A percentile compares a stretch with the other conserved stretches of the same genome.
Conservation (phyloP, 2,329 filamentous ascomycete genomes). For the Penicillium corylophilum region DNA sequence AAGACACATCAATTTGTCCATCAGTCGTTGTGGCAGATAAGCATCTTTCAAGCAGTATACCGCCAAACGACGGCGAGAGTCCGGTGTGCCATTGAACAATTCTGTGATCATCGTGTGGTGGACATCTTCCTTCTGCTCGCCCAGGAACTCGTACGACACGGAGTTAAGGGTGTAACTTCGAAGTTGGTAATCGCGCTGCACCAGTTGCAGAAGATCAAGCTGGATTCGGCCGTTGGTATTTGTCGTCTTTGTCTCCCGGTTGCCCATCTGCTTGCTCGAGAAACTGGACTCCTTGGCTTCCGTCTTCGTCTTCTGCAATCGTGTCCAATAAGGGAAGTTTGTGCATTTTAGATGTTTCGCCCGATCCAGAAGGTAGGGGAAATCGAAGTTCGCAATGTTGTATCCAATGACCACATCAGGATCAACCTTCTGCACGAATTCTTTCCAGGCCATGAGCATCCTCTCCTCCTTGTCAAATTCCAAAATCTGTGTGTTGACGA, state of each 20-base stretch:
- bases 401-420: slow-evolving; percentile 98
- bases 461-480: slow-evolving; percentile 78
- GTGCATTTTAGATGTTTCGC: slow-evolving; percentile 78
- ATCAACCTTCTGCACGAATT: slow-evolving; percentile 86
- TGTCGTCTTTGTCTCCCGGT: slow-evolving; percentile 87
- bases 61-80: slow-evolving; percentile 84
- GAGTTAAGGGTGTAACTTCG: slow-evolving; percentile 97
- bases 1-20: slow-evolving; percentile 98
- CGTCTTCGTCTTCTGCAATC: slow-evolving; percentile 70
- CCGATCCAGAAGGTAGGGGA: slow-evolving; percentile 88
- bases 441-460: slow-evolving; percentile 89
- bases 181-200: slow-evolving; percentile 91
- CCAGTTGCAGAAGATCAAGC: slow-evolving; percentile 87
- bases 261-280: slow-evolving; percentile 97
- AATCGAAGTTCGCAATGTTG: slow-evolving; percentile 98
- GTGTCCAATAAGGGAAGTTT: slow-evolving; percentile 83
- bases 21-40: slow-evolving; percentile 86
- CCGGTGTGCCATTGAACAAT: slow-evolving; percentile 91
- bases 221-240: slow-evolving; percentile 94
- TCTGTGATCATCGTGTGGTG: slow-evolving; percentile 99
- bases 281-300: slow-evolving; percentile 78
- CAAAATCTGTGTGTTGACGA: slow-evolving; percentile 90
- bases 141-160: slow-evolving; percentile 89
- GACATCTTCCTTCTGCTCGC: slow-evolving; percentile 98
- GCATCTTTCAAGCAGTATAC: slow-evolving; percentile 98